These are phyloP conservation scores for Scutellaria barbata DNA, from an alignment of 257 asterid species.

Conservation along the genomic window DNA sequence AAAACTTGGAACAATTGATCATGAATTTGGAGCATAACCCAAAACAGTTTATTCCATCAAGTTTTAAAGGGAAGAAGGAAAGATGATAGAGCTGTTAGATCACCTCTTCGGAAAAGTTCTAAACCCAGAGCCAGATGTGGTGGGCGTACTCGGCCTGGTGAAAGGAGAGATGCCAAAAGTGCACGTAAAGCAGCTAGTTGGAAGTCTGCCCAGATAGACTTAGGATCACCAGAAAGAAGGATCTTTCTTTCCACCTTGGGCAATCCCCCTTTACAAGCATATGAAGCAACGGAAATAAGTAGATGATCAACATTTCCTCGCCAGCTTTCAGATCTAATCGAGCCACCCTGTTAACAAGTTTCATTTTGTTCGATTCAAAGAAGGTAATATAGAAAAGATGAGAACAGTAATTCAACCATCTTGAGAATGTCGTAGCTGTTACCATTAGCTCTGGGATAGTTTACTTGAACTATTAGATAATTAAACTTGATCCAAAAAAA, in stretches of 20 bases:
- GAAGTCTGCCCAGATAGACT: constrained; percentile 53
- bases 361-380: constrained; percentile 25
- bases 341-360: constrained; percentile 66
- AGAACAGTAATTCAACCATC: not conserved
- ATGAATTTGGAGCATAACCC: not conserved
- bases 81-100: constrained; percentile 24
- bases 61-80: constrained; percentile 19
- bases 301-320: constrained; percentile 69
- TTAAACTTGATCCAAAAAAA: constrained; percentile 3
- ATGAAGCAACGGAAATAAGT: constrained; percentile 65
- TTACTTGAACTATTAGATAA: constrained; percentile 1
- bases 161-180: constrained; percentile 88
- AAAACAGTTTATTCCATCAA: not conserved
- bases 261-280: constrained; percentile 71
- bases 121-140: constrained; percentile 65
- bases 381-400: not conserved
- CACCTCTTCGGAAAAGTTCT: constrained; percentile 76
- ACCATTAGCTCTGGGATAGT: constrained; percentile 1
- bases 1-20: not conserved
- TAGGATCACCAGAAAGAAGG: constrained; percentile 43
- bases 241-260: constrained; percentile 47
- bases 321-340: constrained; percentile 72
- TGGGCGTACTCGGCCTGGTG: constrained; percentile 71
- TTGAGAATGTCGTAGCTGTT: not conserved
- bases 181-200: constrained; percentile 86